Percentiles rank a stretch among this genome's conserved stretches.
phyloP scores from a whole-genome alignment of 306 rosid genomes.

The Cajanus cajan region DNA sequence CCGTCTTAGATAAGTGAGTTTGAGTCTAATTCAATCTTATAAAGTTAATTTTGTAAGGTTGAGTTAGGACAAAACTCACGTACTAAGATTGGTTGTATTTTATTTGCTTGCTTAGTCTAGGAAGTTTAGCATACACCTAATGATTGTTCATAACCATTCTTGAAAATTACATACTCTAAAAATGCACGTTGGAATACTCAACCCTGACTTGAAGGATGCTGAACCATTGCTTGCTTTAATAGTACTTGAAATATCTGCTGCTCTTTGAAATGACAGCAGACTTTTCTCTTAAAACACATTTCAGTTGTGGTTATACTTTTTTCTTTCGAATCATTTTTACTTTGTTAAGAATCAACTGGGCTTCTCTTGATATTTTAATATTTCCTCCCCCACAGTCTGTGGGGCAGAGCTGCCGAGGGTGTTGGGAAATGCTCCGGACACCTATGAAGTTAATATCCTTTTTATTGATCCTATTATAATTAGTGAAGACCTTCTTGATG shows the following conservation, averaged over 20 bases:
- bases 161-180: background rate
- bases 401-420: background rate
- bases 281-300: slow-evolving; percentile 10
- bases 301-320: slow-evolving; percentile 21
- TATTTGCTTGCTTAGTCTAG: background rate
- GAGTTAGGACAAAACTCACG: too few relatives aligned
- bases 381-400: background rate
- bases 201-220: background rate
- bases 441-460: background rate
- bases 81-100: too few relatives aligned
- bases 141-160: background rate
- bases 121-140: background rate
- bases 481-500: slow-evolving; percentile 16
- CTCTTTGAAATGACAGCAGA: slow-evolving; percentile 11
- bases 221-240: background rate
- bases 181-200: slow-evolving; percentile 12
- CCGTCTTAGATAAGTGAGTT: too few relatives aligned
- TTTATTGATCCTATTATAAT: background rate
- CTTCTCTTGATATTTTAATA: background rate
- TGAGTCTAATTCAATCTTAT: too few relatives aligned
- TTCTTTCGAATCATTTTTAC: background rate
- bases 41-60: too few relatives aligned
- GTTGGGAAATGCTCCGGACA: background rate
- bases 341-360: background rate
- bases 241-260: background rate